Evolutionary conservation across 2,329 filamentous ascomycete species (phyloP), one percentile per base, ranked within the genome.

Genomic region (Laburnicola sp.): DNA sequence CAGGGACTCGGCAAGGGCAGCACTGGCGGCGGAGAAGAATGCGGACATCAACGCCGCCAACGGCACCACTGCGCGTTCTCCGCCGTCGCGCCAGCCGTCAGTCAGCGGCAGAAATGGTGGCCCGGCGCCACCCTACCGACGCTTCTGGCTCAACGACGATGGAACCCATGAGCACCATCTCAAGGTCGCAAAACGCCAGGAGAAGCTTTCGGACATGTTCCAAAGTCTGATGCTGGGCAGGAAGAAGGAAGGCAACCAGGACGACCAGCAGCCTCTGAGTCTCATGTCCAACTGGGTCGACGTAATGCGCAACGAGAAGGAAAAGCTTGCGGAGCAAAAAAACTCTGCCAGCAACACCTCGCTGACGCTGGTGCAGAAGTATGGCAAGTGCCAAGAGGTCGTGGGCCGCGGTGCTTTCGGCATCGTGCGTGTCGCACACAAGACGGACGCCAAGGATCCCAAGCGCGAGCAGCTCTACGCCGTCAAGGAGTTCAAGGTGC

Each of bases 401-500:
- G 91, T 99, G 23, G 94, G 94, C 21, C 90, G 93, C 32, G 94
- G 94, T 54, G 94, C 94, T 36, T 99, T 99, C 73, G 94, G 94
- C 50, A 96, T 99, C 57, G 94, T 99, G 58, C 86, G 94, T 54
- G 96, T 97, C 73, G 96, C 93, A 11, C 94, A 97, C 82, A 99
- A 99, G 77, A 87, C 91, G 54, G 82, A 95, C 54, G 88, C 91
- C 10, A 89, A 86, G 65, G 88, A 91, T 62, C 81, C 80, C 27
- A 86, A 83, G 64, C 79, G 82, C 50, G 94, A 97, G 76, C 92
- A 95, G 76, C 82, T 99, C 7, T 99, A 94, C 68, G 94, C 94
- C 32, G 93, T 99, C 69, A 99, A 99, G 76, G 94, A 99, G 74
- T 99, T 99, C n/a, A n/a, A n/a, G n/a, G n/a, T n/a, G n/a, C n/a